phyloP scores from a whole-genome alignment of 2,329 filamentous ascomycete genomes.

The Alternaria sp. region DNA sequence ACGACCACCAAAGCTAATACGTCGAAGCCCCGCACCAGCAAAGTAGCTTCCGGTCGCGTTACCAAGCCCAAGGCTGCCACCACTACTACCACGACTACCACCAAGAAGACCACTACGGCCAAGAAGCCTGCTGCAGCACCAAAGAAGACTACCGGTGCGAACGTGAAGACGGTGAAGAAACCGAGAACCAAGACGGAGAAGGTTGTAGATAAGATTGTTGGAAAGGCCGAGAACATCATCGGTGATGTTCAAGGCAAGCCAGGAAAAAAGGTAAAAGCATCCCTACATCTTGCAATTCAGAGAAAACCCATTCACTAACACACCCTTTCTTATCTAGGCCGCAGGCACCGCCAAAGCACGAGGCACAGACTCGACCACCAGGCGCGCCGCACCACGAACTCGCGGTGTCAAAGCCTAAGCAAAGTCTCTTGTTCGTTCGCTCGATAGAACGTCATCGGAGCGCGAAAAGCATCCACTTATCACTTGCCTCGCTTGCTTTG shows the following conservation, averaged over 20 bases:
- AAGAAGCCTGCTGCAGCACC: conserved; percentile 16
- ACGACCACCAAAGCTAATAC: conserved; percentile 51
- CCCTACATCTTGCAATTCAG: background rate
- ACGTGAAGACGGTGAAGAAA: conserved; percentile 36
- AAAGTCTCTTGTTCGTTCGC: background rate
- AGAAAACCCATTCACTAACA: background rate
- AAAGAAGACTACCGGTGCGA: conserved; percentile 19
- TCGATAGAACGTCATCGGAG: background rate
- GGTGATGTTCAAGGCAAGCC: conserved; percentile 38
- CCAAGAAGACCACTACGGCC: conserved; percentile 20
- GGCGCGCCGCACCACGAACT: conserved; percentile 16
- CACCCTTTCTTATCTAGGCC: conserved; percentile 8
- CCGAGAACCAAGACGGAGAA: conserved; percentile 41
- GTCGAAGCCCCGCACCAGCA: conserved; percentile 45
- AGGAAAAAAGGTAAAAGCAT: conserved; percentile 41
- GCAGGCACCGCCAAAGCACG: conserved; percentile 23
- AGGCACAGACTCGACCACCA: conserved; percentile 22
- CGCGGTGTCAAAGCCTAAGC: conserved; percentile 11
- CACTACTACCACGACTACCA: conserved; percentile 1
- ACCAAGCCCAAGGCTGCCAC: conserved; percentile 52
- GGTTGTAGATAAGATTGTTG: conserved; percentile 39
- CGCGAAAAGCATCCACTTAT: background rate
- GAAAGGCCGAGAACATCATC: conserved; percentile 33
- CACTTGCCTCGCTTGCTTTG: background rate
- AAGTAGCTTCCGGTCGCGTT: conserved; percentile 11